Base-by-base conservation (phyloP, 306 rosid species). In the Arachis hypogaea region DNA sequence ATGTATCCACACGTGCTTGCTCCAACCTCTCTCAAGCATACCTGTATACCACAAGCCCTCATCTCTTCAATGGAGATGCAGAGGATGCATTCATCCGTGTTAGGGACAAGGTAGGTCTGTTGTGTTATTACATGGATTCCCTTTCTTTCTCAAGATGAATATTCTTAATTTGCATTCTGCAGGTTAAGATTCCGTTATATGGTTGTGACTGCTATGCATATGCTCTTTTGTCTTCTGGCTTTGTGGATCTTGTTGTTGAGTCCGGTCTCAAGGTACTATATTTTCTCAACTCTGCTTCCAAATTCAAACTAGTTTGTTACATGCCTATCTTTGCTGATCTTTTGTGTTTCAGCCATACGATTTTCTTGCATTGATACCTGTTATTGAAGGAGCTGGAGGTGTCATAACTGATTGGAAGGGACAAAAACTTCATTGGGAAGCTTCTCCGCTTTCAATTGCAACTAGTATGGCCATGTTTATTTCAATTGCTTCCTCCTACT, bases 201-300 rank as follows among this genome's bases (percentile, higher is more conserved):
- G 98, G 96, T 10, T 91, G 98, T 68, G 98, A 94, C 87, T 94
- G 98, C 93, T 94, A 94, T 78, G 97, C 97, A 29, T 92, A 86
- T 89, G 98, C 96, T 14, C 97, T 94, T 65, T 74, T 94, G 81
- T 85, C 97, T 55, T 91, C 97, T 49, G 99, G 99, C 61, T 88
- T 79, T 78, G 99, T 89, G 84, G 96, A 94, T 86, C 93, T 94
- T 71, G 96, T 94, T 63, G 80, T 94, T 50, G 99, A 94, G 80
- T 89, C 96, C 12, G 95, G 96, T 77, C 87, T 91, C 81, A 92
- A 94, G 97, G 99, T 91, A 11, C 44, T 51, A 67, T 29, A 18
- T 29, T 52, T 0, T 68, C 68, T 30, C 51, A 64, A 51, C 56
- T 76, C 47, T 71, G 14, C 76, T 66, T 62, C 69, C 51, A 59